Percentiles rank a stretch among this genome's conserved stretches.
phyloP scores from a whole-genome alignment of 345 rosid genomes.

The Ceriops tagal region DNA sequence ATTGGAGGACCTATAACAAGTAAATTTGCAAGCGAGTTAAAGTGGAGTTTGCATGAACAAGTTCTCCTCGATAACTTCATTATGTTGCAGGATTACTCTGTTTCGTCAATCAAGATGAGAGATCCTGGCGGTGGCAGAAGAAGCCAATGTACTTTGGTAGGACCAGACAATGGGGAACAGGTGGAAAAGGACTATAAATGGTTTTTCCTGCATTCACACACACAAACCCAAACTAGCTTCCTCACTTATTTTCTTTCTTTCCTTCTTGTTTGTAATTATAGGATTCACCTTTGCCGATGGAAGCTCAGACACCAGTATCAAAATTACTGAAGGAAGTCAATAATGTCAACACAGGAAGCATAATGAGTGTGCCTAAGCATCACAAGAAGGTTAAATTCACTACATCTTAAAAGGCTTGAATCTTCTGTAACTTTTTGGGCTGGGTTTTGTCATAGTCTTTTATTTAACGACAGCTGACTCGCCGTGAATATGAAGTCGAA shows the following conservation, averaged over 20 bases:
- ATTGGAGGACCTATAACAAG: no score
- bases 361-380: slow-evolving; percentile 53
- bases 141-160: slow-evolving; percentile 30
- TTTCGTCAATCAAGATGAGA: slow-evolving; percentile 58
- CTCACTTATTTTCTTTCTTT: slow-evolving; percentile 1
- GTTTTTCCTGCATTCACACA: slow-evolving; percentile 4
- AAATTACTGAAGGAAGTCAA: slow-evolving; percentile 51
- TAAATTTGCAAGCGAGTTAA: no score
- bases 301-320: slow-evolving; percentile 58
- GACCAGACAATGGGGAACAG: slow-evolving; percentile 46
- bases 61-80: neutral
- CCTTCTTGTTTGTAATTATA: slow-evolving; percentile 21
- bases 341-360: slow-evolving; percentile 43
- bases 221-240: neutral
- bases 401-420: neutral
- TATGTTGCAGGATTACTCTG: slow-evolving; percentile 48
- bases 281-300: slow-evolving; percentile 48
- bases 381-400: slow-evolving; percentile 56
- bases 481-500: slow-evolving; percentile 72
- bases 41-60: neutral
- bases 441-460: slow-evolving; percentile 2
- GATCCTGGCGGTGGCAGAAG: slow-evolving; percentile 40
- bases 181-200: slow-evolving; percentile 21
- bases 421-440: neutral
- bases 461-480: slow-evolving; percentile 52